Evolutionary conservation across 768 basidiomycete genomes (phyloP).

Genomic region (Xerocomus potaroensis): DNA sequence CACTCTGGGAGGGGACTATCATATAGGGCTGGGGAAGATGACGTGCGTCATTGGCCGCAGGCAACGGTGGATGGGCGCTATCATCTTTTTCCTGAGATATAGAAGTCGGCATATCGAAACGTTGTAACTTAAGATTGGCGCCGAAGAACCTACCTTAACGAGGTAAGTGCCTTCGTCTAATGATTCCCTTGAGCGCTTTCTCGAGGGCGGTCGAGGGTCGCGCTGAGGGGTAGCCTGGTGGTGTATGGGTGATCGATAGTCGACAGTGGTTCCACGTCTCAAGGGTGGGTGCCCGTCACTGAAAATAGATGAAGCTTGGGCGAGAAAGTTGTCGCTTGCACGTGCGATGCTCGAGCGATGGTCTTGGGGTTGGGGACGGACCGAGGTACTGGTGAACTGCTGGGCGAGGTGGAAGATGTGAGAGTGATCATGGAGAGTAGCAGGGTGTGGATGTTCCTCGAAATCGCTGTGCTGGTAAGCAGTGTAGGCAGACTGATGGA

Average conservation of each 20-base stretch:
- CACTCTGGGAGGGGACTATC: slow-evolving; percentile 23
- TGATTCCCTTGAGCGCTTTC: slow-evolving; percentile 31
- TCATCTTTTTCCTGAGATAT: slow-evolving; percentile 28
- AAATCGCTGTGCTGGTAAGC: slow-evolving; percentile 16
- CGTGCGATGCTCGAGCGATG: slow-evolving; percentile 30
- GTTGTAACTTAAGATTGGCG: slow-evolving; percentile 27
- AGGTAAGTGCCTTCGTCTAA: slow-evolving; percentile 25
- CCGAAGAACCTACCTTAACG: slow-evolving; percentile 30
- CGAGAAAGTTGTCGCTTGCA: slow-evolving; percentile 31
- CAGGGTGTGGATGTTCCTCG: slow-evolving; percentile 9
- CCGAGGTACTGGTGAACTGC: slow-evolving; percentile 16
- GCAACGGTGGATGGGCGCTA: slow-evolving; percentile 16
- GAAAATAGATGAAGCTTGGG: slow-evolving; percentile 30
- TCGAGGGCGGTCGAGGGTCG: slow-evolving; percentile 23
- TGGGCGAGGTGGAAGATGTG: slow-evolving; percentile 24
- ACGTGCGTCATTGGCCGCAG: slow-evolving; percentile 20
- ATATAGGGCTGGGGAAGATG: slow-evolving; percentile 22
- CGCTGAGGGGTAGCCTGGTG: slow-evolving; percentile 16
- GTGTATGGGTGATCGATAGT: slow-evolving; percentile 12
- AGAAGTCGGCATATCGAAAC: slow-evolving; percentile 21
- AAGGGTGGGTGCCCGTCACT: slow-evolving; percentile 19
- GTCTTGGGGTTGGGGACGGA: slow-evolving; percentile 26
- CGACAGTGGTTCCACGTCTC: slow-evolving; percentile 16
- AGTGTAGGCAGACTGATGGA: slow-evolving; percentile 16
- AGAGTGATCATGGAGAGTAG: slow-evolving; percentile 14